Evolutionary conservation across 768 basidiomycete species (phyloP).

Genomic region (Mrakia gelida): DNA sequence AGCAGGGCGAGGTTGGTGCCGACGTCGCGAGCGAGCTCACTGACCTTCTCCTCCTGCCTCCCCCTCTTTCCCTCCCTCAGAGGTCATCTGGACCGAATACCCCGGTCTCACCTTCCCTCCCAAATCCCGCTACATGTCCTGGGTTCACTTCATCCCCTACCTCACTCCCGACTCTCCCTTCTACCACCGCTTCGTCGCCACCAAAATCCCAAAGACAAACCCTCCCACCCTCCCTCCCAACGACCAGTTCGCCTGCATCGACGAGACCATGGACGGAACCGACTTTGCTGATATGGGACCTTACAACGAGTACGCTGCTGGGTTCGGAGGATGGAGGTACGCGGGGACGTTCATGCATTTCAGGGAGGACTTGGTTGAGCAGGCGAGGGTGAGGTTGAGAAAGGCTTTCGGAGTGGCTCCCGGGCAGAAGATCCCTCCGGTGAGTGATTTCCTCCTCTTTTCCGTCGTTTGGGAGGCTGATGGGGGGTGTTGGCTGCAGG

Average conservation of each 20-base stretch:
- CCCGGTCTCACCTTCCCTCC: neutral
- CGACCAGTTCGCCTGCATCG: slow-evolving; percentile 11
- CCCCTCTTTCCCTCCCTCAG: neutral
- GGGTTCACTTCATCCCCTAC: neutral
- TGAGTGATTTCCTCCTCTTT: neutral
- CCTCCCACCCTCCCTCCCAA: neutral
- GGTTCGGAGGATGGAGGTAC: neutral
- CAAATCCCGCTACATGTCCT: neutral
- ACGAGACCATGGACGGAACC: slow-evolving; percentile 7
- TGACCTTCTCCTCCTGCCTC: neutral
- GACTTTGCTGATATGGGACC: neutral
- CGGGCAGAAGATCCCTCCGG: neutral
- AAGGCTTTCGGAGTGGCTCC: neutral
- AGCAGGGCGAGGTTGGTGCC: neutral
- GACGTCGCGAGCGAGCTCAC: neutral
- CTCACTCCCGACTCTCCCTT: neutral
- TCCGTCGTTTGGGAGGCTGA: neutral
- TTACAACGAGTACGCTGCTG: neutral
- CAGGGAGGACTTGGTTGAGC: neutral
- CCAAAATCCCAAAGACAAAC: neutral
- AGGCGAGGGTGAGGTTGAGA: neutral
- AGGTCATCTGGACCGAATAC: neutral
- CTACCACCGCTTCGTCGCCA: neutral
- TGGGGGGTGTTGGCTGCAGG: neutral
- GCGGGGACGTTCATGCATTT: neutral